Evolutionary conservation across 805 yeast genomes (phyloP), one percentile per base, ranked within the genome.

Genomic region (Saturnispora halmiae): DNA sequence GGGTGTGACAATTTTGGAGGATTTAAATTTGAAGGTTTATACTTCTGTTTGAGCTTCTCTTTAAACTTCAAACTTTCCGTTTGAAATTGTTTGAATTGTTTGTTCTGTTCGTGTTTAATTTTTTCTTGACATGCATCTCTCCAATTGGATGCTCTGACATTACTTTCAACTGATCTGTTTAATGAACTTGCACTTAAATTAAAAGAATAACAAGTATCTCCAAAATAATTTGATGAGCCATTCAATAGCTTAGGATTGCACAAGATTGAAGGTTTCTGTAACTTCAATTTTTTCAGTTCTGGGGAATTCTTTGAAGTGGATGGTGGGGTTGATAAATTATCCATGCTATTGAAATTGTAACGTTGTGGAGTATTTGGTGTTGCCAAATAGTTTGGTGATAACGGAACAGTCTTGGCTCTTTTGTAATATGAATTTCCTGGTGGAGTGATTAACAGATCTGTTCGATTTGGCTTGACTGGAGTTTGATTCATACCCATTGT

Each of bases 141-240:
- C 74, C 74, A 69, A 46, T 64, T 68, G 34, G 60, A 50, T 30
- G 62, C 61, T 28, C 66, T 56, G 34, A 60, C 61, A 38, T 55
- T 55, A 41, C 57, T 53, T 39, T 59, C 64, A 19, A 47, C 43
- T 6, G 25, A 13, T 32, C 46, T 41, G 15, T 47, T 46, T 6
- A 46, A 45, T 5, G 56, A 47, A 9, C 58, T 46, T 11, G 54
- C 48, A 11, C 51, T 44, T 26, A 58, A 39, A 21, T 51, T 49
- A 42, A 56, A 61, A 6, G 60, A 54, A 44, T 62, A 61, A 38
- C 65, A 56, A n/a, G 66, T 63, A 42, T 61, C 66, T 18, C 66
- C 61, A 49, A 51, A 61, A 22, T 44, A 48, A 19, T 46, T 44
- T 22, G 40, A 32, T 32, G 51, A 51, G 11, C 57, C 51, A 14